Conservation (phyloP, 495 filamentous ascomycete species). For the Cercophora newfieldiana region DNA sequence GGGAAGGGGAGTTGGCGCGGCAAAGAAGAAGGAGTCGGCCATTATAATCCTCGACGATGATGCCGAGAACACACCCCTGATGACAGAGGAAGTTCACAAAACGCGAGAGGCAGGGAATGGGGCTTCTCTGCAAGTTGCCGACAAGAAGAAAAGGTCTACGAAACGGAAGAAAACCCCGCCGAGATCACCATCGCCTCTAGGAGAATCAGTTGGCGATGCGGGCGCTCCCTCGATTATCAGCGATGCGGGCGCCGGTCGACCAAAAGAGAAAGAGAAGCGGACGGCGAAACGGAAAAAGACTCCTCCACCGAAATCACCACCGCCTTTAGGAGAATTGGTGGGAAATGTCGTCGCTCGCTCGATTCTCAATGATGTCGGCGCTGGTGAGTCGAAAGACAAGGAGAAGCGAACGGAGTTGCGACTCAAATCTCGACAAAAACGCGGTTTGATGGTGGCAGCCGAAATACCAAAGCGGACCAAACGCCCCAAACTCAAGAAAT, state of each 20-base stretch:
- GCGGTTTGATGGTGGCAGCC: slow-evolving; percentile 41
- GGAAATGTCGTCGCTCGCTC: neutral
- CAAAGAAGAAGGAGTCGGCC: no score
- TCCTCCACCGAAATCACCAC: neutral
- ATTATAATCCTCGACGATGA: slow-evolving; percentile 23
- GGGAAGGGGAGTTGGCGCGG: no score
- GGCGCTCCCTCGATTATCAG: neutral
- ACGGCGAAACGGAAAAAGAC: slow-evolving; percentile 19
- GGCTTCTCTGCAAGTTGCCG: neutral
- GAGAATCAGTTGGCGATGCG: neutral
- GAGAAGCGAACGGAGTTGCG: slow-evolving; percentile 42
- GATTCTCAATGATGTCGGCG: no score
- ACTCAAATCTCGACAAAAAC: slow-evolving; percentile 43
- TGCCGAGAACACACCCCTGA: neutral
- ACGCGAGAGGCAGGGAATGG: neutral
- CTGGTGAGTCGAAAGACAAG: neutral
- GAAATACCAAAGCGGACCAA: slow-evolving; percentile 9
- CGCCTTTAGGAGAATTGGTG: neutral
- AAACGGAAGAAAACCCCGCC: neutral
- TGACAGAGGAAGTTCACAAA: neutral
- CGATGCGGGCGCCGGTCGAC: no score
- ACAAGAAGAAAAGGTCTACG: neutral
- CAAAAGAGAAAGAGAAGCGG: slow-evolving; percentile 27
- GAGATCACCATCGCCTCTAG: neutral
- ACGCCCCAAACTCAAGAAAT: neutral